These are phyloP conservation scores for Lodderomyces parapsilosis DNA, from an alignment of 1,139 yeast genomes.

Conservation along the genomic window DNA sequence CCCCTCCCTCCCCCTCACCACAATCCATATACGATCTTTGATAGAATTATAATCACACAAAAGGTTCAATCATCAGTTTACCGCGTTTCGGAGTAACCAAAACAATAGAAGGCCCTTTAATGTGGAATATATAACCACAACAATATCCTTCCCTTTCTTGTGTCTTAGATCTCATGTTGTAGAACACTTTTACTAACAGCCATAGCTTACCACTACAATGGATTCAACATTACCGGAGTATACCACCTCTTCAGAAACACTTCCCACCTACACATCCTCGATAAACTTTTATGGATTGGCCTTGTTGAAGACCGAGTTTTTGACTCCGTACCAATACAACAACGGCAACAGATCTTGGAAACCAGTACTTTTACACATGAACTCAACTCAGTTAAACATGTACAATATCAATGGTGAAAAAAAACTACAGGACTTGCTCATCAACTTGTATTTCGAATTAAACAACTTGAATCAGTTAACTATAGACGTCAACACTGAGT, in stretches of 20 bases:
- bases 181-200: not conserved
- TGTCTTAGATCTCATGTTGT: not conserved
- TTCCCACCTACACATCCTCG: constrained; percentile 36
- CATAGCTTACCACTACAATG: not conserved
- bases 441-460: constrained; percentile 29
- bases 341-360: constrained; percentile 38
- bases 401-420: constrained; percentile 31
- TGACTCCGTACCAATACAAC: constrained; percentile 37
- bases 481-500: constrained; percentile 16
- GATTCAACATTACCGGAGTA: constrained; percentile 15
- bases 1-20: not conserved
- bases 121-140: not conserved
- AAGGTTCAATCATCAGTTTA: not conserved
- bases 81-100: not conserved
- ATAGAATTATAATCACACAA: not conserved
- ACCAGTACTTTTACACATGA: constrained; percentile 51
- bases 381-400: constrained; percentile 56
- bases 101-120: not conserved
- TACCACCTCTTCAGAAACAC: constrained; percentile 21
- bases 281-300: constrained; percentile 34
- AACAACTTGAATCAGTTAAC: constrained; percentile 22
- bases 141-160: not conserved
- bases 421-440: constrained; percentile 24
- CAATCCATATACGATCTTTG: no score
- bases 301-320: constrained; percentile 36